These are phyloP conservation scores for Puccinia polysora DNA, from an alignment of 1,284 basidiomycete genomes.

Conservation along the genomic window DNA sequence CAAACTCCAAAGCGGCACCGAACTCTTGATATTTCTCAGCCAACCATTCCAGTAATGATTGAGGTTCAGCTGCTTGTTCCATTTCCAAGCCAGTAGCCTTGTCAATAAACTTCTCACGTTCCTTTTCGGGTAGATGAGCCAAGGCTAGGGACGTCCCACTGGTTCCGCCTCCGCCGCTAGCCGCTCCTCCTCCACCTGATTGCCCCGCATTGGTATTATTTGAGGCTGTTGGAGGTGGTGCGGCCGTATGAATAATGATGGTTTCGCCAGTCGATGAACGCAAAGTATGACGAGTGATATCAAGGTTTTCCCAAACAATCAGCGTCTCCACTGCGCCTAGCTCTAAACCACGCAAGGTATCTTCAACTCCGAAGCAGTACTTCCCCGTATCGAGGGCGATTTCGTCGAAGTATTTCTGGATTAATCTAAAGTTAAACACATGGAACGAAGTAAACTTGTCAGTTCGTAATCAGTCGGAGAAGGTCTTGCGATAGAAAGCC, in stretches of 20 bases:
- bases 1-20: constrained; percentile 78
- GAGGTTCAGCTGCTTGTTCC: constrained; percentile 76
- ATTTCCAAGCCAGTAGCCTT: constrained; percentile 91
- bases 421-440: constrained; percentile 57
- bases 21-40: constrained; percentile 98
- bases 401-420: constrained; percentile 98
- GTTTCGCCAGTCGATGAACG: constrained; percentile 88
- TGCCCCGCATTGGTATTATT: constrained; percentile 58
- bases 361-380: constrained; percentile 97
- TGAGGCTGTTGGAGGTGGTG: constrained; percentile 51
- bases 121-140: constrained; percentile 61
- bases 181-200: constrained; percentile 43
- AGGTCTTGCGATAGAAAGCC: no score
- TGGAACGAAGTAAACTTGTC: not conserved
- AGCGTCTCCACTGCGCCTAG: constrained; percentile 94
- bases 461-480: not conserved
- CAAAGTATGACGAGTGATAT: constrained; percentile 75
- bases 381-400: constrained; percentile 95
- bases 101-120: constrained; percentile 89
- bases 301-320: constrained; percentile 97
- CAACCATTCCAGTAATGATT: constrained; percentile 91
- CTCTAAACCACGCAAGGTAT: constrained; percentile 94
- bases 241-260: constrained; percentile 64
- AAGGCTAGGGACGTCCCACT: constrained; percentile 46
- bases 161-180: constrained; percentile 38